Evolutionary conservation across 768 basidiomycete species (phyloP).

Genomic region (Exidia glandulosa): DNA sequence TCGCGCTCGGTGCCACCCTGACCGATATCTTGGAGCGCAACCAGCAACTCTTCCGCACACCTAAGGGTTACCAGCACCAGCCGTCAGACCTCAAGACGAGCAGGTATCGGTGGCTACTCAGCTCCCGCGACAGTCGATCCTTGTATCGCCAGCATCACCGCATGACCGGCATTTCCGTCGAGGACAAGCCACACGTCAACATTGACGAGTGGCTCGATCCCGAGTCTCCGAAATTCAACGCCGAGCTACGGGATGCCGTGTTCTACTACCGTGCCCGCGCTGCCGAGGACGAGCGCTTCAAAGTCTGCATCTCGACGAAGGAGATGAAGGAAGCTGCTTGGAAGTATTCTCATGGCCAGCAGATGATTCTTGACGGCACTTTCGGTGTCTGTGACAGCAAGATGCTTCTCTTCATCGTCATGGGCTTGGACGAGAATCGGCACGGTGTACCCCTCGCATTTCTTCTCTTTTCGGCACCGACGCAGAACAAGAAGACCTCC

Average conservation of each 20-base stretch:
- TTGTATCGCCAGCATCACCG: not conserved
- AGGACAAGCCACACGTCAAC: not conserved
- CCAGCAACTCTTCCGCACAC: not conserved
- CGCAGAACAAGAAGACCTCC: conserved; percentile 14
- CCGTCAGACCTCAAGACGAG: not conserved
- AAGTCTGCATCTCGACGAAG: conserved; percentile 2
- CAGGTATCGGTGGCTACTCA: not conserved
- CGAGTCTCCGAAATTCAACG: conserved; percentile 2
- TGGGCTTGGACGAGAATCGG: conserved; percentile 20
- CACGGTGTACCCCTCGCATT: conserved; percentile 22
- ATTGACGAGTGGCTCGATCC: conserved; percentile 5
- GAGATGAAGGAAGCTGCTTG: conserved; percentile 8
- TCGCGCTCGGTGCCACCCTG: conserved; percentile 2
- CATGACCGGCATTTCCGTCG: not conserved
- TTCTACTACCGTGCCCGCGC: conserved; percentile 5
- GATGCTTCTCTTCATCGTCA: conserved; percentile 21
- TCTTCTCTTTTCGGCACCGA: conserved; percentile 24
- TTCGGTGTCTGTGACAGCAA: conserved; percentile 12
- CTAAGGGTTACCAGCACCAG: no score
- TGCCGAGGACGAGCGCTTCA: not conserved
- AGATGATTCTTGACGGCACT: conserved; percentile 14
- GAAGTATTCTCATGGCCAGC: conserved; percentile 2
- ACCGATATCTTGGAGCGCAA: conserved; percentile 11
- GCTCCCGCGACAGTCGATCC: not conserved
- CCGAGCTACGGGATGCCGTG: not conserved